Evolutionary conservation across 495 filamentous ascomycete genomes (phyloP).

Genomic region (Penicillium cataractarum): DNA sequence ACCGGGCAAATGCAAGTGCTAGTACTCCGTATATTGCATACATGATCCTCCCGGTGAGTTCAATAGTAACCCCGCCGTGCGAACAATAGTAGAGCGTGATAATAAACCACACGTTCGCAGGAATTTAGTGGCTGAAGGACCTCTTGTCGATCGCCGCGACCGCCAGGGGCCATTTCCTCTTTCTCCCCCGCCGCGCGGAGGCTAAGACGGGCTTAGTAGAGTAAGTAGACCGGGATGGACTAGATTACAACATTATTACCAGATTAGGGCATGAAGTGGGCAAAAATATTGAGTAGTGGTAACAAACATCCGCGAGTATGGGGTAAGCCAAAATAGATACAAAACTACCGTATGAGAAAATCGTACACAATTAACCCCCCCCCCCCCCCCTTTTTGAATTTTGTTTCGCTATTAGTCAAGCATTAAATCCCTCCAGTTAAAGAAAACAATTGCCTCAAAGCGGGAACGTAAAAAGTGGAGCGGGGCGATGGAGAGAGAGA

Average conservation of each 20-base stretch:
- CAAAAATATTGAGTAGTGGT: no score
- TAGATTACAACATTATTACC: not conserved
- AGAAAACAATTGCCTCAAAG: conserved; percentile 6
- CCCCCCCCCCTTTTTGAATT: not conserved
- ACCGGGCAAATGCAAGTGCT: not conserved
- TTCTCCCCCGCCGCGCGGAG: not conserved
- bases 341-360: no score
- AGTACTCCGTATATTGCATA: no score
- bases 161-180: not conserved
- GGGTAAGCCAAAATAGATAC: conserved; percentile 3
- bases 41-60: no score
- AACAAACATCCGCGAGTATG: not conserved
- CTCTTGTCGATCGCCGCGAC: not conserved
- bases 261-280: not conserved
- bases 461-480: conserved; percentile 6
- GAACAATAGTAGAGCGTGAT: not conserved
- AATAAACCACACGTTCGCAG: not conserved
- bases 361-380: no score
- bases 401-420: not conserved
- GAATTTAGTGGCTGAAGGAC: not conserved
- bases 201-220: not conserved
- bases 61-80: no score
- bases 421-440: not conserved
- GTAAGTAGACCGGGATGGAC: not conserved
- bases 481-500: conserved; percentile 5